These are phyloP conservation scores for Paraglomus occultum DNA, from an alignment of 192 early-diverging fungal species.

Conservation along the genomic window DNA sequence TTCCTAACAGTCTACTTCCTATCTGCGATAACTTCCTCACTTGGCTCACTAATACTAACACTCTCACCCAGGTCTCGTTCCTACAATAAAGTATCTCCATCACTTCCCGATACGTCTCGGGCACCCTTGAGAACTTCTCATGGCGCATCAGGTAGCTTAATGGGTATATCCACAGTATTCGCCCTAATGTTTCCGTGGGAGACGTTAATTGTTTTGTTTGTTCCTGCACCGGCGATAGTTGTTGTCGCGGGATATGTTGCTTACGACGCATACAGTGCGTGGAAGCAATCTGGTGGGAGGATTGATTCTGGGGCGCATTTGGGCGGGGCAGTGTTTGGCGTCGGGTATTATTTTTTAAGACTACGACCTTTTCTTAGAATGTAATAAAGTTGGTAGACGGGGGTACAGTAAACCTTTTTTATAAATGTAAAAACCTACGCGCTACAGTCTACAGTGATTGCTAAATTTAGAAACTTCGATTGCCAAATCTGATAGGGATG, in stretches of 20 bases:
- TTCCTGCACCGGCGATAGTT: conserved; percentile 42
- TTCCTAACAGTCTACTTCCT: conserved; percentile 38
- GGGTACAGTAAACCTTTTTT: too few species aligned
- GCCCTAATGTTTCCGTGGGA: conserved; percentile 36
- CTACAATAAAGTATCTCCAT: not conserved
- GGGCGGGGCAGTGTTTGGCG: conserved; percentile 38
- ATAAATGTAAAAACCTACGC: too few species aligned
- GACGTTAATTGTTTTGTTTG: conserved; percentile 41
- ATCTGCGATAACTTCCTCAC: conserved; percentile 32
- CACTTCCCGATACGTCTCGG: not conserved
- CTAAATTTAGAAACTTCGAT: too few species aligned
- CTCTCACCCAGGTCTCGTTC: conserved; percentile 27
- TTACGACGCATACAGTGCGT: conserved; percentile 40
- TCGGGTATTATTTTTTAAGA: conserved; percentile 36
- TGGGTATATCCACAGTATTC: conserved; percentile 44
- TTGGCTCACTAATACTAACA: conserved; percentile 34
- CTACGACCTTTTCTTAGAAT: conserved; percentile 32
- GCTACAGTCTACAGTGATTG: too few species aligned
- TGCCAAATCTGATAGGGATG: too few species aligned
- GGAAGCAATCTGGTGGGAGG: conserved; percentile 21
- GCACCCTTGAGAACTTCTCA: not conserved
- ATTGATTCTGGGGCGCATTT: conserved; percentile 41
- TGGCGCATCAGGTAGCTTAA: conserved; percentile 1
- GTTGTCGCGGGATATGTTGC: conserved; percentile 39
- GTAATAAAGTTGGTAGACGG: too few species aligned